These are phyloP conservation scores for Rhynchospora tenuis DNA, from an alignment of 176 grass and related monocot species.

Conservation along the genomic window DNA sequence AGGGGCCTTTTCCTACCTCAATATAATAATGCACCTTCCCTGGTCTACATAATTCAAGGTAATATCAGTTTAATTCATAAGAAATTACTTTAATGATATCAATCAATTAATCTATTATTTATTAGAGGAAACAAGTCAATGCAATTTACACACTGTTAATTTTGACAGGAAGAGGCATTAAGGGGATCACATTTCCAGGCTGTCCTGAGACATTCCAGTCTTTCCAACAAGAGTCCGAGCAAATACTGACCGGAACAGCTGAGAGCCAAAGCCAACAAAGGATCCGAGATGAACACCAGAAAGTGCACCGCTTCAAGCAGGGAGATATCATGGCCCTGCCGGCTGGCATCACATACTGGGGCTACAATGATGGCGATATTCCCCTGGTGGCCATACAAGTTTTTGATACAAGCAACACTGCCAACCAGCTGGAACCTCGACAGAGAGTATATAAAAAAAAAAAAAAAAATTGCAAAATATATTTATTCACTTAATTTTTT, in stretches of 20 bases:
- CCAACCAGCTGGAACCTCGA: neutral
- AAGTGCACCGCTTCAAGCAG: too few species aligned
- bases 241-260: neutral
- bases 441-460: neutral
- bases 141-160: neutral
- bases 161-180: conserved; percentile 5
- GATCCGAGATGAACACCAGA: too few species aligned
- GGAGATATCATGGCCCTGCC: too few species aligned
- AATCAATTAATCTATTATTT: neutral
- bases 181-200: conserved; percentile 17
- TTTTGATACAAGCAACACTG: conserved; percentile 12
- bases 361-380: neutral
- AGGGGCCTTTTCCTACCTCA: conserved; percentile 41
- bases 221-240: conserved; percentile 4
- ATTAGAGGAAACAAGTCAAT: neutral
- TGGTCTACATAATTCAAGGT: conserved; percentile 49
- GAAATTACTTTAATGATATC: neutral
- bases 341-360: too few species aligned
- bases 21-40: conserved; percentile 24
- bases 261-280: neutral
- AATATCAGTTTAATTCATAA: neutral
- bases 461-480: too few species aligned
- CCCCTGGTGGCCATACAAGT: neutral
- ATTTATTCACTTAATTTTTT: too few species aligned
- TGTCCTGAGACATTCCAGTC: conserved; percentile 15